These are phyloP conservation scores for Pyrrhoderma lamaoense DNA, from an alignment of 1,284 basidiomycete genomes.

Conservation along the genomic window DNA sequence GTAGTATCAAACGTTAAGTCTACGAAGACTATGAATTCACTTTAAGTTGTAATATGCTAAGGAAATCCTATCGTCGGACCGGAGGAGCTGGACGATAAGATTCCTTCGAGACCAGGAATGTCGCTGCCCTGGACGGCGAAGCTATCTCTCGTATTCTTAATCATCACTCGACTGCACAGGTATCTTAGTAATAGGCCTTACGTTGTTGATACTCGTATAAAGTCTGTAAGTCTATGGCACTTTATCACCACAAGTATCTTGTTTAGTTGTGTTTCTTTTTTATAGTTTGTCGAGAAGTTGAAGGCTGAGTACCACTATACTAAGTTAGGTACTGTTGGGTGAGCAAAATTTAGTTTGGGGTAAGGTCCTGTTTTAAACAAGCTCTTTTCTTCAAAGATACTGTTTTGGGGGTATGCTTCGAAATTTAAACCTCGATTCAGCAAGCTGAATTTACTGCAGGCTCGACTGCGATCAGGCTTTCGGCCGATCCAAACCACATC, in stretches of 20 bases:
- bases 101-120: constrained; percentile 37
- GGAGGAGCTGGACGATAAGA: constrained; percentile 28
- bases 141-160: constrained; percentile 27
- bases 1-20: no score
- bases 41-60: constrained; percentile 22
- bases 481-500: constrained; percentile 29
- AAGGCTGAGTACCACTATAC: constrained; percentile 46
- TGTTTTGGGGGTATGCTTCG: constrained; percentile 47
- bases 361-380: not conserved
- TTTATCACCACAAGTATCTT: not conserved
- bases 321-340: constrained; percentile 57
- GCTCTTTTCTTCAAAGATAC: no score
- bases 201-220: constrained; percentile 32
- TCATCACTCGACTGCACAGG: constrained; percentile 28
- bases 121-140: constrained; percentile 29
- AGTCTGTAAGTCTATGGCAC: constrained; percentile 24
- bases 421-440: not conserved
- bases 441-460: constrained; percentile 20
- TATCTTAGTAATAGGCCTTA: constrained; percentile 34
- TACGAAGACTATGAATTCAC: constrained; percentile 17
- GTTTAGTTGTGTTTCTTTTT: not conserved
- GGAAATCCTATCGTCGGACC: constrained; percentile 36
- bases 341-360: constrained; percentile 14
- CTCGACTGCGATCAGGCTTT: constrained; percentile 32
- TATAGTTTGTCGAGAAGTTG: constrained; percentile 43